Evolutionary conservation across 352 stramenopile genomes (phyloP).

Genomic region (Pythium brachiatum): DNA sequence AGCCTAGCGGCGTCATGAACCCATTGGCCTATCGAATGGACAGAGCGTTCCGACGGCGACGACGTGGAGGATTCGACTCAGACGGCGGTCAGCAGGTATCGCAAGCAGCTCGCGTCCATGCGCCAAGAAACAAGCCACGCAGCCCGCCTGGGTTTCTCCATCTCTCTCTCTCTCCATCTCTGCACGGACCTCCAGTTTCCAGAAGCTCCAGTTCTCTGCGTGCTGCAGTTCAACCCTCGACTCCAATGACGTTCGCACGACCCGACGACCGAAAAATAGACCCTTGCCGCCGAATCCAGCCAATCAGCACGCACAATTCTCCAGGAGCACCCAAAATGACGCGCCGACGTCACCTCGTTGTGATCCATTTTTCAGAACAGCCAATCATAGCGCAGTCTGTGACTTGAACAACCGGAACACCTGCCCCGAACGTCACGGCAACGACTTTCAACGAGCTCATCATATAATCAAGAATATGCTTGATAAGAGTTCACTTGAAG

Average conservation of each 20-base stretch:
- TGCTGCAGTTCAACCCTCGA: conserved; percentile 10
- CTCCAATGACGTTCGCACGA: conserved; percentile 4
- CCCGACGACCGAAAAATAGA: conserved; percentile 23
- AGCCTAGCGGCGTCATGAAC: background rate
- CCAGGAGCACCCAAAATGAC: conserved; percentile 3
- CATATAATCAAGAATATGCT: conserved; percentile 5
- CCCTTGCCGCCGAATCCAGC: background rate
- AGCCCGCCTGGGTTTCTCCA: too few species aligned
- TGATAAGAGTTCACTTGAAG: too few species aligned
- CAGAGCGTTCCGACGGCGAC: background rate
- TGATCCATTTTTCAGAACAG: conserved; percentile 1
- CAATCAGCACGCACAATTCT: conserved; percentile 11
- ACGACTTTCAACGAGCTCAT: background rate
- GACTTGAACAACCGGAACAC: conserved; percentile 12
- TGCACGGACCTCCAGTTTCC: background rate
- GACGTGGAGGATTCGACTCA: background rate
- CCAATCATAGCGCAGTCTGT: conserved; percentile 18
- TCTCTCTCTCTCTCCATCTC: too few species aligned
- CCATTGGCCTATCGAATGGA: background rate
- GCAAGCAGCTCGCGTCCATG: background rate
- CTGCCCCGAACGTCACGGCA: background rate
- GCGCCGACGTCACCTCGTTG: conserved; percentile 19
- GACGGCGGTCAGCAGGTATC: background rate
- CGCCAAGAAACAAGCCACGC: background rate
- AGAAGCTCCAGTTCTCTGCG: background rate